Base-by-base conservation (phyloP, 805 yeast genomes). In the Candida ortonii region DNA sequence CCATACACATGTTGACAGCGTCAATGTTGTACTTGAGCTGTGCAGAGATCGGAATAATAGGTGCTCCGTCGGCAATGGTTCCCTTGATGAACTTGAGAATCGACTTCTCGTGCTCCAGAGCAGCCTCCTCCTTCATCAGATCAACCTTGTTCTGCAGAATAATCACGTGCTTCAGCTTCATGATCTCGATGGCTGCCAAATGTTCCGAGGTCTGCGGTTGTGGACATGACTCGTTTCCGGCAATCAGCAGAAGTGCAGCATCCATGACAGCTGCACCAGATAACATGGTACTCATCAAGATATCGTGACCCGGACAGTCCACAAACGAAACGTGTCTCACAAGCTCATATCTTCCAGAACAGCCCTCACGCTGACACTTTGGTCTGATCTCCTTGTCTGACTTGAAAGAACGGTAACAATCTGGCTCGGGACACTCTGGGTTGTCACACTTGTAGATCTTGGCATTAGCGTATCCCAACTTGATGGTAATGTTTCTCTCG, bases 241-340 rank as follows among this genome's bases (percentile, higher is more conserved):
- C 99, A 60, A 93, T 82, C 48, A 93, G 75, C 58, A 93, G 71
- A 43, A 93, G 71, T 3, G 99, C 99, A 38, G 99, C 99, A 67
- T 93, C 99, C 99, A 93, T 93, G 47, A 93, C 99, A 12, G 99
- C 99, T 22, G 99, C 99, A 62, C 99, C 99, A 29, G 97, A 89
- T 78, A 93, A 80, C 99, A 93, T 93, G 49, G 99, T 93, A 76
- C 97, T 88, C 99, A 93, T 93, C 64, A 93, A 81, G 71, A 93
- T 94, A 73, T 93, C 99, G 84, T 93, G 99, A 65, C 99, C 99
- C 42, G 99, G 99, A 73, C 98, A 94, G 73, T 93, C 99, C 43
- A 94, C 98, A 56, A 94, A 94, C 8, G 96, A 87, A 34, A 93
- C 98, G 62, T 93, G 99, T 67, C 99, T 87, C 26, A 88, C 79